Conservation (phyloP, 2,329 filamentous ascomycete genomes). For the Myrmaecium sp. region DNA sequence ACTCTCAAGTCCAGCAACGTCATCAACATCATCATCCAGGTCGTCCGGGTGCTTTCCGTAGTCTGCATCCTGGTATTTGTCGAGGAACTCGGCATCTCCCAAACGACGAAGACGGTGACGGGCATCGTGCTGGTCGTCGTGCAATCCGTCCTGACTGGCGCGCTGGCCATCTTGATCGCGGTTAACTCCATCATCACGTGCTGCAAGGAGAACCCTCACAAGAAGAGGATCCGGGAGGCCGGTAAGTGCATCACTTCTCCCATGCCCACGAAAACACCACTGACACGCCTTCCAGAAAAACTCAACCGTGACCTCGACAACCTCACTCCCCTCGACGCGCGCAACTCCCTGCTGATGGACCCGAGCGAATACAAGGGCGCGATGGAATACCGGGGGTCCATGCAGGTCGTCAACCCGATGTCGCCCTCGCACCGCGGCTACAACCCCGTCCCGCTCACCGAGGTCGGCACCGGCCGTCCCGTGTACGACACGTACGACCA, state of each 20-base stretch:
- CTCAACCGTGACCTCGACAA: conserved; percentile 59
- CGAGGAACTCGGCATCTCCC: conserved; percentile 71
- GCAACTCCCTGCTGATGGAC: conserved; percentile 69
- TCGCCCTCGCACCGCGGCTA: conserved; percentile 11
- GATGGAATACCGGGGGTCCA: conserved; percentile 11
- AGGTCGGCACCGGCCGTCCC: conserved; percentile 13
- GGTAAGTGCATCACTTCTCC: conserved; percentile 39
- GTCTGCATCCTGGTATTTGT: conserved; percentile 85
- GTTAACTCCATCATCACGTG: conserved; percentile 77
- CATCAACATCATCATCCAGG: conserved; percentile 84
- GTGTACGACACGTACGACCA: conserved; percentile 1
- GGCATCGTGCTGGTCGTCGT: conserved; percentile 88
- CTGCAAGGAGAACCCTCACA: conserved; percentile 78
- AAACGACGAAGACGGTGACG: conserved; percentile 87
- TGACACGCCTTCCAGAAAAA: conserved; percentile 45
- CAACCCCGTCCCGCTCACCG: conserved; percentile 19
- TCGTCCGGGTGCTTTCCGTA: conserved; percentile 76
- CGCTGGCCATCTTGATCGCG: conserved; percentile 71
- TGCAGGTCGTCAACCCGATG: conserved; percentile 12
- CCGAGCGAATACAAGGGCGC: conserved; percentile 29
- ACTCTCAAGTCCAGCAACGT: conserved; percentile 75
- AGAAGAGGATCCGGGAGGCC: conserved; percentile 72
- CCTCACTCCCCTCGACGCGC: conserved; percentile 72
- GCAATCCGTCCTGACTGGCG: conserved; percentile 66
- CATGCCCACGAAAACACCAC: conserved; percentile 3